Percentiles rank a stretch among this genome's conserved stretches.
Conservation (phyloP, 768 basidiomycete genomes). For the Antrodiella citrinella region DNA sequence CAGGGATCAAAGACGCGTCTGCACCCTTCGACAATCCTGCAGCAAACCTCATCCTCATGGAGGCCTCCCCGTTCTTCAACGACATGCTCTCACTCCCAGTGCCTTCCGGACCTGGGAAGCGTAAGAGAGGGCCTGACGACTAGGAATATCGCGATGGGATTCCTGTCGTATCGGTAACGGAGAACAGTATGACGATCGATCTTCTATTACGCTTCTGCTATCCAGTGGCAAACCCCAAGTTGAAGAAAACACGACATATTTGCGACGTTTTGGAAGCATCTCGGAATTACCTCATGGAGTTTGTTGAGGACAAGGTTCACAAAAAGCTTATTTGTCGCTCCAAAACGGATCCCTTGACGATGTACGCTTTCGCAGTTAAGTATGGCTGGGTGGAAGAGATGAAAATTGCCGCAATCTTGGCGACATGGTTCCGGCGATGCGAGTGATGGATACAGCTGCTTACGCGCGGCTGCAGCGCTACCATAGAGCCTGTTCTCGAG, state of each 20-base stretch:
- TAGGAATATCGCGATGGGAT: not conserved
- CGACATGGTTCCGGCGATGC: not conserved
- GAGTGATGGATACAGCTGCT: not conserved
- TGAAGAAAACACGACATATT: not conserved
- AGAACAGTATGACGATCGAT: slow-evolving; percentile 10
- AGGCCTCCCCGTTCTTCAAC: slow-evolving; percentile 22
- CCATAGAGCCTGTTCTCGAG: not conserved
- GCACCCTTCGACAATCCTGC: slow-evolving; percentile 7
- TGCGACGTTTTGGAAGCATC: slow-evolving; percentile 10
- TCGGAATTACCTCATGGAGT: slow-evolving; percentile 18
- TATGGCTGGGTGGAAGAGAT: not conserved
- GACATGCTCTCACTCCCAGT: slow-evolving; percentile 17
- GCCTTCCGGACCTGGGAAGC: not conserved
- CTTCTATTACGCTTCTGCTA: slow-evolving; percentile 10
- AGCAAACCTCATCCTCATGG: slow-evolving; percentile 15
- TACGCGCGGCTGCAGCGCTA: not conserved
- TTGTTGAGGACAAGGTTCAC: slow-evolving; percentile 5
- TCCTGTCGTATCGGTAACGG: slow-evolving; percentile 10
- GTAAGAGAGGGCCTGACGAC: not conserved
- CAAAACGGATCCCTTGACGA: not conserved
- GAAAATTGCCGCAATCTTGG: not conserved
- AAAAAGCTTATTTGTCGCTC: not conserved
- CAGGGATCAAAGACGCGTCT: not conserved
- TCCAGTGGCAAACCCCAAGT: slow-evolving; percentile 3
- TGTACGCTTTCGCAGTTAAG: slow-evolving; percentile 1